Conservation (phyloP, 2,329 filamentous ascomycete species). For the Rhytidhysteron rufulum region DNA sequence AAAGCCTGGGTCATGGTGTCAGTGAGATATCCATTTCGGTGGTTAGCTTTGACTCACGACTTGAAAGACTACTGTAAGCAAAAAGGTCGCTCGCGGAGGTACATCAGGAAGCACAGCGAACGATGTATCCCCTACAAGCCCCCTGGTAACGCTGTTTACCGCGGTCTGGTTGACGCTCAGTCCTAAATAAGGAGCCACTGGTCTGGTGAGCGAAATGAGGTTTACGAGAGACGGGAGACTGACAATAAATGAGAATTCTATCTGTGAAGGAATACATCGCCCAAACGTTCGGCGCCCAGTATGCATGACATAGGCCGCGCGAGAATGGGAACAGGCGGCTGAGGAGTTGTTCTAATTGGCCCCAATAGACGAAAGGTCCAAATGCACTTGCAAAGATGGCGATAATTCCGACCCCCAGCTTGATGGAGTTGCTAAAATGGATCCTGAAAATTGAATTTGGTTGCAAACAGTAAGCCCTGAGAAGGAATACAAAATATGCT, state of each 20-base stretch:
- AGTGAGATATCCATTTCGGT: background rate
- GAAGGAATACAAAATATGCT: slow-evolving; percentile 89
- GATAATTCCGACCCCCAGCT: slow-evolving; percentile 71
- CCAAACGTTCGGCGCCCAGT: slow-evolving; percentile 98
- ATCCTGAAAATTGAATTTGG: slow-evolving; percentile 63
- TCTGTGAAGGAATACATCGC: slow-evolving; percentile 93
- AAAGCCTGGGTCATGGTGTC: slow-evolving; percentile 33
- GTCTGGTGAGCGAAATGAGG: slow-evolving; percentile 27
- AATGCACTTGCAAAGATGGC: slow-evolving; percentile 76
- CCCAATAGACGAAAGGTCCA: slow-evolving; percentile 78
- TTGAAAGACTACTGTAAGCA: slow-evolving; percentile 79
- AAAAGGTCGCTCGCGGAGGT: slow-evolving; percentile 73
- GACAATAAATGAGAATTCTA: slow-evolving; percentile 75
- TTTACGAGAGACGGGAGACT: slow-evolving; percentile 26
- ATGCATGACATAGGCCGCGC: slow-evolving; percentile 89
- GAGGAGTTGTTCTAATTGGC: slow-evolving; percentile 79
- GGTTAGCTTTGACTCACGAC: slow-evolving; percentile 42
- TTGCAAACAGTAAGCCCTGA: slow-evolving; percentile 85
- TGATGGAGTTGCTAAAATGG: slow-evolving; percentile 73
- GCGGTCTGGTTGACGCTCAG: slow-evolving; percentile 70
- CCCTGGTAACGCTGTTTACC: slow-evolving; percentile 83
- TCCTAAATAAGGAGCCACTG: slow-evolving; percentile 78
- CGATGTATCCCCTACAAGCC: slow-evolving; percentile 86
- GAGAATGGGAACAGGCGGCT: slow-evolving; percentile 90
- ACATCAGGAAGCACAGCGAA: slow-evolving; percentile 92